These are phyloP conservation scores for Pisolithus marmoratus DNA, from an alignment of 768 basidiomycete species.

Conservation along the genomic window DNA sequence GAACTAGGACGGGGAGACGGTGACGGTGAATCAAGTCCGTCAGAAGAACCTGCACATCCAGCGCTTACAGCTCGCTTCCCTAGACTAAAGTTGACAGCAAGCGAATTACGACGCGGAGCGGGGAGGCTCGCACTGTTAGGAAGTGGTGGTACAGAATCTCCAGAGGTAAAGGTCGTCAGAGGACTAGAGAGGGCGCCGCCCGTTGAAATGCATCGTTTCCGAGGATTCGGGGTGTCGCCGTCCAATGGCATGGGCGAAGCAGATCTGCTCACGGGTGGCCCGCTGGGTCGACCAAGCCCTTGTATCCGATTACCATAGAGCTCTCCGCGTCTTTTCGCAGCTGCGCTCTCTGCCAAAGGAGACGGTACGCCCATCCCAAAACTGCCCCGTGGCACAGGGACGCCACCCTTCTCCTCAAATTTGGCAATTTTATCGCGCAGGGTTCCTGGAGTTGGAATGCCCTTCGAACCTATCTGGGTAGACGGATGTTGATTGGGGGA, in stretches of 20 bases:
- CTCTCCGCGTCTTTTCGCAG: constrained; percentile 52
- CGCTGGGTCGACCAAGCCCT: constrained; percentile 20
- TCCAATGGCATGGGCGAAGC: constrained; percentile 11
- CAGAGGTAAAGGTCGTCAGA: constrained; percentile 6
- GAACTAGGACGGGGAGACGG: too few species aligned
- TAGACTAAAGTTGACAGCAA: constrained; percentile 19
- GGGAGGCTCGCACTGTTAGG: constrained; percentile 8
- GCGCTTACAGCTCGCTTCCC: constrained; percentile 16
- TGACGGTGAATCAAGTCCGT: constrained; percentile 1
- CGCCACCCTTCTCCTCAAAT: constrained; percentile 73
- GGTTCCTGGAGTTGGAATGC: constrained; percentile 20
- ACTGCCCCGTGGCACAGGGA: constrained; percentile 69
- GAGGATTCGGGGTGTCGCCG: constrained; percentile 14
- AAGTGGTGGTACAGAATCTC: constrained; percentile 22
- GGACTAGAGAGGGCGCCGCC: constrained; percentile 15
- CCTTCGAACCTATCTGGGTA: constrained; percentile 26
- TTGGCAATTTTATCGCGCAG: constrained; percentile 70
- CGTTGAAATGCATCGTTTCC: constrained; percentile 27
- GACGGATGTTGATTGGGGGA: constrained; percentile 27
- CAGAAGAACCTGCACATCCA: constrained; percentile 4
- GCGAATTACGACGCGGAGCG: constrained; percentile 23
- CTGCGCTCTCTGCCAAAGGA: constrained; percentile 35
- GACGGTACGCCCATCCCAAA: constrained; percentile 66
- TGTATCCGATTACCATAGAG: constrained; percentile 70
- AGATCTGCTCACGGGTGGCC: constrained; percentile 11